Evolutionary conservation across 1,284 basidiomycete genomes (phyloP).

Genomic region (Leucocoprinus gongylophorus): DNA sequence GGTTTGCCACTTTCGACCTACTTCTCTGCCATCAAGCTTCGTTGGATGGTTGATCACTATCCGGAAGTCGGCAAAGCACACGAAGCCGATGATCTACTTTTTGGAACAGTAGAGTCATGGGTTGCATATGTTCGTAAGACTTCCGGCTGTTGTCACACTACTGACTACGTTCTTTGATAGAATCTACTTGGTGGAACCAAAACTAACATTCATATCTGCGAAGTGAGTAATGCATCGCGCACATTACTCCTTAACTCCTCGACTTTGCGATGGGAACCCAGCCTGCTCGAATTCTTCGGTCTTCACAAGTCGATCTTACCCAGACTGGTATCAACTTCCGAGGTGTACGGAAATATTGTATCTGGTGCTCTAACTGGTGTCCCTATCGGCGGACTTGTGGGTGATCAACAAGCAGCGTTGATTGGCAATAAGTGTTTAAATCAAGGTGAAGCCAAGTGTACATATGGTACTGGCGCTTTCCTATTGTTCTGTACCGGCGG

Average conservation of each 20-base stretch:
- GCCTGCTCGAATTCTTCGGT: conserved; percentile 84
- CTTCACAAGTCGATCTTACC: conserved; percentile 78
- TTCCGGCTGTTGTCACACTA: conserved; percentile 8
- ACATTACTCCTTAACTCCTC: conserved; percentile 87
- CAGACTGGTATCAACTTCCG: conserved; percentile 84
- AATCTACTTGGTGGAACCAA: conserved; percentile 75
- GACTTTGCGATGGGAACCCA: conserved; percentile 78
- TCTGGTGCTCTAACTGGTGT: conserved; percentile 69
- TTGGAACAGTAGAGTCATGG: conserved; percentile 98
- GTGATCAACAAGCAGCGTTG: conserved; percentile 95
- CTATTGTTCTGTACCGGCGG: conserved; percentile 90
- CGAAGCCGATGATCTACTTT: conserved; percentile 75
- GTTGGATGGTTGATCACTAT: conserved; percentile 94
- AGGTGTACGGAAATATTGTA: conserved; percentile 80
- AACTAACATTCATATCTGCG: conserved; percentile 79
- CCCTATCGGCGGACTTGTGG: conserved; percentile 86
- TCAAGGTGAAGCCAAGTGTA: conserved; percentile 88
- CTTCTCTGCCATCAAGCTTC: conserved; percentile 93
- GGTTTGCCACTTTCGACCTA: conserved; percentile 94
- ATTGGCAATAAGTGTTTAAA: conserved; percentile 93
- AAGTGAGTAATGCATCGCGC: conserved; percentile 96
- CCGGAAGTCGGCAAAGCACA: conserved; percentile 78
- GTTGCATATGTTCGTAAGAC: conserved; percentile 71
- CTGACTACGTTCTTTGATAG: conserved; percentile 32
- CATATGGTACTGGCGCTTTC: conserved; percentile 95